These are phyloP conservation scores for Saccharomycopsis sp. DNA, from an alignment of 805 yeast species.

Conservation along the genomic window DNA sequence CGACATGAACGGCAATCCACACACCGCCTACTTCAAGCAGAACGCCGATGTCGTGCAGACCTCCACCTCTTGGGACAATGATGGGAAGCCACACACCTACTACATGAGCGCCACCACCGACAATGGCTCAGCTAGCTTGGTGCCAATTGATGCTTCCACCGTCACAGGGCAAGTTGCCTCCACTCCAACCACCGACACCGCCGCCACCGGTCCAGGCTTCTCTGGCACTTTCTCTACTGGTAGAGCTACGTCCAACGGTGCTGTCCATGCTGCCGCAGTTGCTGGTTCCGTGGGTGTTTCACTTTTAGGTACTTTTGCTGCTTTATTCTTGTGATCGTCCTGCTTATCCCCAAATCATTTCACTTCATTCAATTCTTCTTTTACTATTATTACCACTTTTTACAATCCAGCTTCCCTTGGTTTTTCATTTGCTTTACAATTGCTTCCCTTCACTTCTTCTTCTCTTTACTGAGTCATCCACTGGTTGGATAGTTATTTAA, in stretches of 20 bases:
- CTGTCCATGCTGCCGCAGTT: slow-evolving; percentile 9
- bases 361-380: too few relatives aligned
- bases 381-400: too few relatives aligned
- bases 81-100: slow-evolving; percentile 16
- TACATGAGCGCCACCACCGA: slow-evolving; percentile 11
- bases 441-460: too few relatives aligned
- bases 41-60: slow-evolving; percentile 10
- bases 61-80: slow-evolving; percentile 16
- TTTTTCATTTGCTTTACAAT: too few relatives aligned
- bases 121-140: slow-evolving; percentile 2
- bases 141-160: slow-evolving; percentile 2
- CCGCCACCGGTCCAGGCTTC: not conserved
- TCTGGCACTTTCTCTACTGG: slow-evolving; percentile 2
- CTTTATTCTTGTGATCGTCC: too few relatives aligned
- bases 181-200: slow-evolving; percentile 12
- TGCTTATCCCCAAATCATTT: too few relatives aligned
- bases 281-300: slow-evolving; percentile 10
- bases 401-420: too few relatives aligned
- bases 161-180: slow-evolving; percentile 9
- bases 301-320: too few relatives aligned
- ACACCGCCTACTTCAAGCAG: slow-evolving; percentile 10
- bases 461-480: too few relatives aligned
- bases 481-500: too few relatives aligned
- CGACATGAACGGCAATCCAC: slow-evolving; percentile 10
- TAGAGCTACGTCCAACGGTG: not conserved